A percentile compares a stretch with the other conserved stretches of the same genome.
phyloP scores from a whole-genome alignment of 805 yeast species.

The Pichia insulana region DNA sequence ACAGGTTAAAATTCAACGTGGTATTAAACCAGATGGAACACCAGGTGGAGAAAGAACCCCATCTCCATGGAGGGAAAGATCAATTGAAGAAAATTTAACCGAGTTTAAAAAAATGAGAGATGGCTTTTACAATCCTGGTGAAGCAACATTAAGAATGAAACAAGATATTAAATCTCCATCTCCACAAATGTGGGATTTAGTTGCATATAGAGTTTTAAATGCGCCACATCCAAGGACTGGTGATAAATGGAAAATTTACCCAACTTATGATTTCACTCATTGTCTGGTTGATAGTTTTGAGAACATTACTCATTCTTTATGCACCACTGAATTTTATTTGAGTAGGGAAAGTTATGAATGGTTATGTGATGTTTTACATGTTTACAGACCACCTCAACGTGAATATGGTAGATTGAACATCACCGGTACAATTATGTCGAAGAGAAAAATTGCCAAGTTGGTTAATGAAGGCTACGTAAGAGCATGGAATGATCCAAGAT shows the following conservation, averaged over 20 bases:
- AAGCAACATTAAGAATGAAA: constrained; percentile 94
- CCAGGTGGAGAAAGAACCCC: constrained; percentile 88
- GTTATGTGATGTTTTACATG: constrained; percentile 92
- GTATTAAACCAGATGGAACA: constrained; percentile 84
- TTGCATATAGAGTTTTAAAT: constrained; percentile 89
- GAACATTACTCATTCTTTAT: constrained; percentile 89
- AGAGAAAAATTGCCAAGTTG: constrained; percentile 90
- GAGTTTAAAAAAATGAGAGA: constrained; percentile 90
- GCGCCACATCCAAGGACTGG: constrained; percentile 97
- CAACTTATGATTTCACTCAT: constrained; percentile 98
- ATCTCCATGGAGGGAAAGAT: constrained; percentile 64
- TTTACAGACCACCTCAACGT: constrained; percentile 97
- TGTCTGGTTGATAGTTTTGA: constrained; percentile 97
- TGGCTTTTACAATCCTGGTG: constrained; percentile 81
- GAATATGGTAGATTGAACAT: constrained; percentile 95
- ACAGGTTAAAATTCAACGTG: constrained; percentile 83
- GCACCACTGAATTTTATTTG: constrained; percentile 90
- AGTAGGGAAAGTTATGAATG: constrained; percentile 96
- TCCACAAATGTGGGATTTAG: constrained; percentile 99
- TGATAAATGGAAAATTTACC: constrained; percentile 93
- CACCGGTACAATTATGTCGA: constrained; percentile 89
- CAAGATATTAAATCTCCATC: constrained; percentile 84
- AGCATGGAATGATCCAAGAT: constrained; percentile 98
- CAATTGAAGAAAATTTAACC: constrained; percentile 62
- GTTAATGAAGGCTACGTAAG: constrained; percentile 76